A percentile compares a stretch with the other conserved stretches of the same genome.
These are phyloP conservation scores for Sclerotinia sclerotiorum DNA, from an alignment of 2,329 filamentous ascomycete species.

Conservation along the genomic window DNA sequence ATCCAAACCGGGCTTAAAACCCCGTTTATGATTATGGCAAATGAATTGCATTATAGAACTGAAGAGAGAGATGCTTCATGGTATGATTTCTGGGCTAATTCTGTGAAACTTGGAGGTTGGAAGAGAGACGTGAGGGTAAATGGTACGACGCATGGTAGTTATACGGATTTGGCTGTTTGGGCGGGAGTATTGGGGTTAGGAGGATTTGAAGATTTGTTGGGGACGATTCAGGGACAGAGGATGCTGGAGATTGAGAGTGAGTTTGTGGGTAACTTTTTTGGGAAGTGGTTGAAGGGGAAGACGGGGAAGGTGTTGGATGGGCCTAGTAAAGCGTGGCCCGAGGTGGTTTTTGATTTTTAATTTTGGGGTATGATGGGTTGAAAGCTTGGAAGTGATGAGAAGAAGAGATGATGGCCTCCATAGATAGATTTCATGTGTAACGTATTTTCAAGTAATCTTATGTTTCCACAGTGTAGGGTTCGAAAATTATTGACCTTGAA, in stretches of 20 bases:
- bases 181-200: neutral
- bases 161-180: constrained; percentile 35
- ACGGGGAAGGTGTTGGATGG: constrained; percentile 25
- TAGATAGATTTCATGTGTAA: neutral
- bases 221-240: constrained; percentile 32
- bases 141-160: constrained; percentile 39
- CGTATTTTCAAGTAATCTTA: too few species aligned
- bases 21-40: constrained; percentile 41
- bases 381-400: neutral
- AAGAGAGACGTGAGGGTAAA: constrained; percentile 38
- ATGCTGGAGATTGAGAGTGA: constrained; percentile 30
- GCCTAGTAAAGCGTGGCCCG: constrained; percentile 29
- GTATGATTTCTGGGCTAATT: constrained; percentile 35
- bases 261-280: constrained; percentile 34
- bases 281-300: constrained; percentile 28
- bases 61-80: constrained; percentile 32
- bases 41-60: constrained; percentile 36
- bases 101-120: constrained; percentile 33
- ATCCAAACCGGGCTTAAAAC: constrained; percentile 33
- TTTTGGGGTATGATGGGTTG: too few species aligned
- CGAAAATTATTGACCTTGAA: neutral
- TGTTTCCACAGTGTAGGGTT: too few species aligned
- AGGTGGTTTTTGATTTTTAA: constrained; percentile 27
- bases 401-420: neutral
- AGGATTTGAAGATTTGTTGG: constrained; percentile 23